A percentile compares a stretch with the other conserved stretches of the same genome.
Evolutionary conservation across 1,139 yeast species (phyloP).

Genomic region (Candida pseudoviswanathii): DNA sequence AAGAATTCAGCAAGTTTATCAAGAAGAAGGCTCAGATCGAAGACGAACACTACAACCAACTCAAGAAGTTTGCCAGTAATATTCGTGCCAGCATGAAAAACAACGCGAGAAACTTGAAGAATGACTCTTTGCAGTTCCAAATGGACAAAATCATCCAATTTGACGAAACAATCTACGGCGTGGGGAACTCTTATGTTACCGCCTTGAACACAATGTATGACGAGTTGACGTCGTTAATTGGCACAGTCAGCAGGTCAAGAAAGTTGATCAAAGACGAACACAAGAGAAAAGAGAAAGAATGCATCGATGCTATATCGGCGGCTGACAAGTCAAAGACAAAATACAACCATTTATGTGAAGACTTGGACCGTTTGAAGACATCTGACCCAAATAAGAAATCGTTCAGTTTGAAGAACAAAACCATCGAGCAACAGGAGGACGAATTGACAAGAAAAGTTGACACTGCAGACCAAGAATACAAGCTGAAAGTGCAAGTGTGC

Average conservation of each 20-base stretch:
- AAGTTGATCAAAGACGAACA: conserved; percentile 82
- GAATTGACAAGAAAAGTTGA: conserved; percentile 82
- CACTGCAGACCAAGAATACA: conserved; percentile 82
- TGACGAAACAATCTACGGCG: conserved; percentile 75
- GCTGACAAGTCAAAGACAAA: conserved; percentile 90
- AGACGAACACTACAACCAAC: conserved; percentile 73
- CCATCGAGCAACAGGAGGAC: conserved; percentile 90
- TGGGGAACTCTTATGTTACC: conserved; percentile 74
- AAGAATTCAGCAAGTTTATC: conserved; percentile 78
- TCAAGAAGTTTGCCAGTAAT: conserved; percentile 64
- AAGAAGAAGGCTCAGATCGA: conserved; percentile 80
- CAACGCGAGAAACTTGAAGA: conserved; percentile 48
- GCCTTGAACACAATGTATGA: conserved; percentile 86
- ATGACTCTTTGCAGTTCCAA: conserved; percentile 68
- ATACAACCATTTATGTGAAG: conserved; percentile 80
- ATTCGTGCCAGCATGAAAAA: conserved; percentile 57
- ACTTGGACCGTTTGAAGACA: conserved; percentile 77
- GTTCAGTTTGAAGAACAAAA: conserved; percentile 74
- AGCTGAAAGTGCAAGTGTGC: conserved; percentile 71
- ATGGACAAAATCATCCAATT: conserved; percentile 71
- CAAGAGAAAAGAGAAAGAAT: conserved; percentile 78
- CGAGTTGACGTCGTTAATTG: conserved; percentile 73
- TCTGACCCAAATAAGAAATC: conserved; percentile 84
- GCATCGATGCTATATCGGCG: conserved; percentile 72
- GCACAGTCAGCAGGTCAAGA: conserved; percentile 69